Base-by-base conservation (phyloP, 2,329 filamentous ascomycete species). In the Xylariaceae sp. region DNA sequence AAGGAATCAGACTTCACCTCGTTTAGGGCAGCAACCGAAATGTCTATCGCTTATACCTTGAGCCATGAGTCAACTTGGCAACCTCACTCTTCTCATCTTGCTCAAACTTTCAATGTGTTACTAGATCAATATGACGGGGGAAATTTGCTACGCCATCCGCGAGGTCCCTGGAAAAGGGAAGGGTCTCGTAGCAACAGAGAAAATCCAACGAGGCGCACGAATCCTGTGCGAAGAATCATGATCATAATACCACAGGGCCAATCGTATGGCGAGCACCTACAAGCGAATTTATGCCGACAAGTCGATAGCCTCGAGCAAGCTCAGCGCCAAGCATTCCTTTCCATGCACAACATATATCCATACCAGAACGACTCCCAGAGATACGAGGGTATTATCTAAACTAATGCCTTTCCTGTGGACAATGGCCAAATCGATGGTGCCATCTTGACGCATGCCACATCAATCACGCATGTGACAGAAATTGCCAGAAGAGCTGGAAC, bases 281-380 rank as follows among this genome's bases (percentile, higher is more conserved):
- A 34, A 31, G 31, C 7, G 6, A 38, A 39, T 45, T 44, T 48
- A 17, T 6, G 10, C 16, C 19, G 46, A 33, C 50, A 52, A 48
- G 50, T 52, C 41, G 16, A 16, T 33, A 11, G 36, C 34, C 33
- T 52, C 10, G 31, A 13, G 18, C 31, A 44, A 34, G 4, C 19
- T 3, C 16, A 45, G 36, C 45, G 16, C 3, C 33, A 16, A 22
- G 41, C 38, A 16, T 52, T 52, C n/a, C 50, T 52, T 3, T 52
- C 45, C 39, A 48, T 52, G 50, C 45, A 45, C 41, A 52, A 52
- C 40, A 48, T 52, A 39, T 40, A 52, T 31, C 50, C 50, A 34
- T 45, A 48, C 14, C 18, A 45, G 11, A 28, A 44, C 38, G 12
- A 4, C 41, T 34, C 34, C 17, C 36, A 44, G 40, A 28, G 19